These are phyloP conservation scores for Eutrema yunnanense DNA, from an alignment of 345 rosid species.

Conservation along the genomic window DNA sequence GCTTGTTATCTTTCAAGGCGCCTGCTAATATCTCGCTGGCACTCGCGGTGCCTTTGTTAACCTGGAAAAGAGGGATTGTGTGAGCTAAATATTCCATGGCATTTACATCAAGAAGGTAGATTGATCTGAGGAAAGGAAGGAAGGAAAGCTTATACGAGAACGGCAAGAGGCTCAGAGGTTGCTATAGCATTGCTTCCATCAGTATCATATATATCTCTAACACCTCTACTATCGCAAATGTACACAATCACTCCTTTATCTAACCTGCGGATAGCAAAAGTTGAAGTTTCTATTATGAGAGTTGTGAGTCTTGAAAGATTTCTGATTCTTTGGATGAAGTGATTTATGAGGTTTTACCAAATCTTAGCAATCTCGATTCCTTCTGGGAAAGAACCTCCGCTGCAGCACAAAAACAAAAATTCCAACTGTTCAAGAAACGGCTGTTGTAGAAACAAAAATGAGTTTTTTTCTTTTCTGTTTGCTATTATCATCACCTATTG, in stretches of 20 bases:
- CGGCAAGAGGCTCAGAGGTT: constrained; percentile 76
- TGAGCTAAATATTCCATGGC: neutral
- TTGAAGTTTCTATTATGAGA: neutral
- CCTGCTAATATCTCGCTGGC: constrained; percentile 97
- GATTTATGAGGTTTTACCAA: constrained; percentile 39
- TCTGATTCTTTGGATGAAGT: neutral
- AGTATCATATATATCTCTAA: constrained; percentile 85
- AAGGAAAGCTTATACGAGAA: constrained; percentile 46
- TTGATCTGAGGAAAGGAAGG: neutral
- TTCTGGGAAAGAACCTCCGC: constrained; percentile 96
- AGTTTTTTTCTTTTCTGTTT: neutral
- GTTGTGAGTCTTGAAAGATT: neutral
- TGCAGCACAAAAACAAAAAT: constrained; percentile 40
- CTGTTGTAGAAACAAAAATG: constrained; percentile 15
- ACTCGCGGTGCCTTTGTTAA: constrained; percentile 97
- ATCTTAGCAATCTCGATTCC: constrained; percentile 92
- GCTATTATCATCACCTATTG: constrained; percentile 62
- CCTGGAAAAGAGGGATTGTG: constrained; percentile 36
- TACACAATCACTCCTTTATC: constrained; percentile 94
- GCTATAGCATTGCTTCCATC: constrained; percentile 81
- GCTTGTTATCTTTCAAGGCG: constrained; percentile 91
- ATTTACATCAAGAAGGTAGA: neutral
- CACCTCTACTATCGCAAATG: constrained; percentile 78
- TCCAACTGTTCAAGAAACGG: constrained; percentile 30
- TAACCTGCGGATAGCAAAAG: constrained; percentile 50